phyloP scores from a whole-genome alignment of 2,329 filamentous ascomycete species.

The Alternaria hordeiaustralica region DNA sequence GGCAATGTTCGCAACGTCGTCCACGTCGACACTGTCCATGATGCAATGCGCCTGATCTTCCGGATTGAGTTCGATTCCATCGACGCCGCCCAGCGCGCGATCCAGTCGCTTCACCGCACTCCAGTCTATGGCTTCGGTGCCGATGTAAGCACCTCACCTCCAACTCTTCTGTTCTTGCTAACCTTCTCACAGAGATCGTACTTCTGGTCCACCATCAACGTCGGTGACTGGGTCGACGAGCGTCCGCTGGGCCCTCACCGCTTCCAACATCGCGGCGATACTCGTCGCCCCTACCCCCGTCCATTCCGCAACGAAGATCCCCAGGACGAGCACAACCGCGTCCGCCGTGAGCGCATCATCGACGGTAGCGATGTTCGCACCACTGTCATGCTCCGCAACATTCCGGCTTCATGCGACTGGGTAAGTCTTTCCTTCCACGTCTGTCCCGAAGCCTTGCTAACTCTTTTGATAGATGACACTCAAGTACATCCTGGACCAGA shows the following conservation, averaged over 20 bases:
- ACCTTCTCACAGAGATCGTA: conserved; percentile 30
- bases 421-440: conserved; percentile 36
- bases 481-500: conserved; percentile 79
- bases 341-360: conserved; percentile 47
- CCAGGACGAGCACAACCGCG: conserved; percentile 47
- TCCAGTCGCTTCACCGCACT: conserved; percentile 22
- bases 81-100: conserved; percentile 35
- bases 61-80: conserved; percentile 43
- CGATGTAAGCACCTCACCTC: conserved; percentile 18
- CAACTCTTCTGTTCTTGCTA: conserved; percentile 13
- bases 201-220: conserved; percentile 23
- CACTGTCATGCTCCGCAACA: conserved; percentile 89
- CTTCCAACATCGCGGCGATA: conserved; percentile 28
- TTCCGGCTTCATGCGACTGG: conserved; percentile 85
- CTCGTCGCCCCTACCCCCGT: neutral
- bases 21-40: conserved; percentile 25
- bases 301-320: conserved; percentile 19
- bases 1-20: conserved; percentile 26
- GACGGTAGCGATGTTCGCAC: conserved; percentile 58
- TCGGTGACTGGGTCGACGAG: conserved; percentile 27
- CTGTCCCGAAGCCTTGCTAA: conserved; percentile 17
- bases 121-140: conserved; percentile 18
- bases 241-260: conserved; percentile 25
- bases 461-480: conserved; percentile 52
- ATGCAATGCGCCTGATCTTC: conserved; percentile 26